Conservation (phyloP, 2,329 filamentous ascomycete species). For the Colletotrichum tropicale region DNA sequence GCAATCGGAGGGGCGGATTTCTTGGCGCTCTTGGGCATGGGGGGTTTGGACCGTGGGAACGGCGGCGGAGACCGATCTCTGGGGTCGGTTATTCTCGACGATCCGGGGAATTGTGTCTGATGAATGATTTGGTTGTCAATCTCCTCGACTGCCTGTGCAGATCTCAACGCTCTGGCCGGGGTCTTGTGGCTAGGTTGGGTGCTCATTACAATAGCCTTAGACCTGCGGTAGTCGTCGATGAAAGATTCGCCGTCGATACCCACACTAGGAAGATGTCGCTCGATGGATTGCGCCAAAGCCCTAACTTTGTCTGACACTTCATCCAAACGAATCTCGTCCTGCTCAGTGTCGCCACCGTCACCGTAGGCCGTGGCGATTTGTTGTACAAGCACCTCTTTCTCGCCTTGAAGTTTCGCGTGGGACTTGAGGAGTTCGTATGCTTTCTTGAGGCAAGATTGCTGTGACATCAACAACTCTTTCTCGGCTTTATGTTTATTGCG, state of each 20-base stretch:
- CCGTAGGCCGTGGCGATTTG: constrained; percentile 55
- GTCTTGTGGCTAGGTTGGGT: constrained; percentile 28
- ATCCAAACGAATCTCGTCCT: constrained; percentile 55
- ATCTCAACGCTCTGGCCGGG: not conserved
- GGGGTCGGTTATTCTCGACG: constrained; percentile 12
- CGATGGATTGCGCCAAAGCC: constrained; percentile 44
- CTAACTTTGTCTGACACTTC: constrained; percentile 47
- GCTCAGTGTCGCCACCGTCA: constrained; percentile 54
- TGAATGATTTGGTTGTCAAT: constrained; percentile 52
- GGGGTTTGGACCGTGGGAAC: constrained; percentile 20
- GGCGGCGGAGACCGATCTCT: constrained; percentile 19
- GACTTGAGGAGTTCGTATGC: constrained; percentile 45
- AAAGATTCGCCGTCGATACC: constrained; percentile 48
- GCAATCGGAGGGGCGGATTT: not conserved
- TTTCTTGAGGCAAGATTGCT: constrained; percentile 47
- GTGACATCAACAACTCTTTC: constrained; percentile 50
- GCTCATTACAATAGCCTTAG: constrained; percentile 28
- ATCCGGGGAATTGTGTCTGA: constrained; percentile 52
- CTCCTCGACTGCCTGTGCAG: constrained; percentile 24
- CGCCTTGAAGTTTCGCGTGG: constrained; percentile 44
- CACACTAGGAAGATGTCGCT: constrained; percentile 44
- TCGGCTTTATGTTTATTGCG: constrained; percentile 53
- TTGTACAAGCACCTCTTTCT: constrained; percentile 50
- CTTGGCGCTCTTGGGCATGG: not conserved
- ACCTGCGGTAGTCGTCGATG: constrained; percentile 32